Percentiles rank a stretch among this genome's conserved stretches.
Conservation (phyloP, 768 basidiomycete genomes). For the Fomitopsis serialis region DNA sequence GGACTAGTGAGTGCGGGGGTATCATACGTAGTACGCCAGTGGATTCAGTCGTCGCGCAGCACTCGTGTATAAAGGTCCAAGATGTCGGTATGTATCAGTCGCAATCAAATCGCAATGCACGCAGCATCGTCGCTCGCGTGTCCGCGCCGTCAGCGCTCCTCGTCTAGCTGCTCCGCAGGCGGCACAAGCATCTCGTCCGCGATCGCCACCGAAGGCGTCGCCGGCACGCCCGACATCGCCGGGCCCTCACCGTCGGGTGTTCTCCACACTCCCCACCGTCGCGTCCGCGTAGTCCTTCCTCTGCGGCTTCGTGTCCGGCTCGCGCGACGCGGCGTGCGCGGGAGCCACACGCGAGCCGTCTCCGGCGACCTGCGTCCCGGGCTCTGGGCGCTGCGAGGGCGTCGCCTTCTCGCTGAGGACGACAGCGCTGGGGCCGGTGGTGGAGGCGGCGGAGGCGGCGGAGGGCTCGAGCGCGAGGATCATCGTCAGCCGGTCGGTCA, state of each 20-base stretch:
- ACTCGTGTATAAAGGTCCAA: too few relatives aligned
- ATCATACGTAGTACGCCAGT: too few relatives aligned
- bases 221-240: background rate
- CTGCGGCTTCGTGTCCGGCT: background rate
- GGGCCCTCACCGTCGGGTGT: too few relatives aligned
- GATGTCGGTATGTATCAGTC: too few relatives aligned
- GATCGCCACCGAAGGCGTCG: constrained; percentile 8
- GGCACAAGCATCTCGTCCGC: constrained; percentile 29
- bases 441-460: background rate
- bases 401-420: background rate
- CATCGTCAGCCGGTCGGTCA: constrained; percentile 51
- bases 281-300: constrained; percentile 3
- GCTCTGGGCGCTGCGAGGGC: background rate
- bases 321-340: constrained; percentile 1
- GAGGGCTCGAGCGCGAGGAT: constrained; percentile 32
- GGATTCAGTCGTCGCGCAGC: too few relatives aligned
- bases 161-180: constrained; percentile 8
- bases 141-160: background rate
- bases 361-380: background rate
- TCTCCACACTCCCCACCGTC: too few relatives aligned
- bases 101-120: too few relatives aligned
- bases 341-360: background rate
- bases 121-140: too few relatives aligned
- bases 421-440: background rate
- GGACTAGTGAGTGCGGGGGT: too few relatives aligned